These are phyloP conservation scores for Phtheirospermum japonicum DNA, from an alignment of 257 asterid genomes.

Conservation along the genomic window DNA sequence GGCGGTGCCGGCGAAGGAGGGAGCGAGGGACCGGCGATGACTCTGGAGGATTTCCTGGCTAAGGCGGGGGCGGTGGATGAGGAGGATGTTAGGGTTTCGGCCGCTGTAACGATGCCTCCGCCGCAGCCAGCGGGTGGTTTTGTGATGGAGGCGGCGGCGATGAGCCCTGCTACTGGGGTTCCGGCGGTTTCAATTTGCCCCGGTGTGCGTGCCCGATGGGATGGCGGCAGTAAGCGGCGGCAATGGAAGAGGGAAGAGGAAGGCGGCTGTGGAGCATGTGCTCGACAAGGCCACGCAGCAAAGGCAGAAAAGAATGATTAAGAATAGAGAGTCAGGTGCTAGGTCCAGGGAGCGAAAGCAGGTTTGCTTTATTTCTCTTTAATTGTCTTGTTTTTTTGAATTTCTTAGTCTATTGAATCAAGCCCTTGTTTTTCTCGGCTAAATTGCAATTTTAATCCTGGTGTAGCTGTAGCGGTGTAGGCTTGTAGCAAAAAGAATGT, in stretches of 20 bases:
- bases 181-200: conserved; percentile 36
- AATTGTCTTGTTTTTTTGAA: not conserved
- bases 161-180: conserved; percentile 29
- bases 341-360: conserved; percentile 81
- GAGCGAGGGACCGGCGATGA: conserved; percentile 47
- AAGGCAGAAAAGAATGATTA: conserved; percentile 72
- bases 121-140: conserved; percentile 8
- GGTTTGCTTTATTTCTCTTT: conserved; percentile 30
- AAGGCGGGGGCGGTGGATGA: conserved; percentile 72
- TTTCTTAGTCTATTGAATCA: not conserved
- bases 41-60: conserved; percentile 64
- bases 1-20: conserved; percentile 27
- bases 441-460: not conserved
- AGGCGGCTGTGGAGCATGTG: conserved; percentile 46
- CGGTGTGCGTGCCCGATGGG: conserved; percentile 47
- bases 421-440: not conserved
- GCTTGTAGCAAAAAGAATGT: not conserved
- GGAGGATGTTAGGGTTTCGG: conserved; percentile 59
- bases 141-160: conserved; percentile 41
- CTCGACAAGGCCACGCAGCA: conserved; percentile 77
- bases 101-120: conserved; percentile 26
- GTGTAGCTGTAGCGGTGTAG: not conserved
- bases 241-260: conserved; percentile 65
- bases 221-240: conserved; percentile 31
- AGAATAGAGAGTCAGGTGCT: conserved; percentile 81